These are phyloP conservation scores for Aspergillus affinis DNA, from an alignment of 495 filamentous ascomycete genomes.

Conservation along the genomic window DNA sequence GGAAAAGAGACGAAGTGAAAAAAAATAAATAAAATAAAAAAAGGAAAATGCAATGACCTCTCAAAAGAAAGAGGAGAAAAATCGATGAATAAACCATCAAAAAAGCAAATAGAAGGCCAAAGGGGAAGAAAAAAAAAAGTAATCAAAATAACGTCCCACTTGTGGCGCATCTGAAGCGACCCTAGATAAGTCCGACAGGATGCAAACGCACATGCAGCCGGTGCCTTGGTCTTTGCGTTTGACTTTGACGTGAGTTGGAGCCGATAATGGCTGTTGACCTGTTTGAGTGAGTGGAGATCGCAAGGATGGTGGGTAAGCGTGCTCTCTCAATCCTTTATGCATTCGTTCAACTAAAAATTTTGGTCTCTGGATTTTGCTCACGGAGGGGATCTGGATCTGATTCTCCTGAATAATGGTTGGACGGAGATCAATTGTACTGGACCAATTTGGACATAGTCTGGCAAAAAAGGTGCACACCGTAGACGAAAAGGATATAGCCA, in stretches of 20 bases:
- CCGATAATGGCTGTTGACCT: neutral
- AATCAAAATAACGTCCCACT: neutral
- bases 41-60: neutral
- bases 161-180: neutral
- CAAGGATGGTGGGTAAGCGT: neutral
- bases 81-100: neutral
- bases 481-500: neutral
- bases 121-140: neutral
- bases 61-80: neutral
- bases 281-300: neutral
- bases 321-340: no score
- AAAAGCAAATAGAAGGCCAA: neutral
- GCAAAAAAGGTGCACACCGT: neutral
- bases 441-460: neutral
- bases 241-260: neutral
- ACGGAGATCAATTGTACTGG: no score
- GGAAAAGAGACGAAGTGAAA: neutral
- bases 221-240: conserved; percentile 2
- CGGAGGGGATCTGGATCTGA: neutral
- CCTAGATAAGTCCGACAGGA: conserved; percentile 1
- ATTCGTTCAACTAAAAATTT: no score
- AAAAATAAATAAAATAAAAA: neutral
- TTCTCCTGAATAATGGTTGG: neutral
- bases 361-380: neutral
- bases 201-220: conserved; percentile 7